Evolutionary conservation across 257 asterid species (phyloP).

Genomic region (Plantago elongata): DNA sequence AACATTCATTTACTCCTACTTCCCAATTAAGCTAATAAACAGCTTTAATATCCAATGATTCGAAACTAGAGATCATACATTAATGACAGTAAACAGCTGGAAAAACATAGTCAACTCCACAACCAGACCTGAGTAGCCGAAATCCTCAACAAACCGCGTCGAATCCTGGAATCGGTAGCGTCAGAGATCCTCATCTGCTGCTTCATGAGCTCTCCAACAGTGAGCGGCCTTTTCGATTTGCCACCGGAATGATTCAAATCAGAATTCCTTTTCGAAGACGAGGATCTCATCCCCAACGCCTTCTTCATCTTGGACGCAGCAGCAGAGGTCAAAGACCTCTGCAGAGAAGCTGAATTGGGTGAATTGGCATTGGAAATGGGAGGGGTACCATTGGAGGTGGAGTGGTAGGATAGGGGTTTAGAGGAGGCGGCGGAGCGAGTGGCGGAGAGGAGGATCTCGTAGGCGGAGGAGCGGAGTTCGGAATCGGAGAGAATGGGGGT

Average conservation of each 20-base stretch:
- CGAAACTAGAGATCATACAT: conserved; percentile 10
- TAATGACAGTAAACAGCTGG: not conserved
- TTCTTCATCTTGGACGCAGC: conserved; percentile 99
- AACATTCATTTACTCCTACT: too few relatives aligned
- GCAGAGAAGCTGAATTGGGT: conserved; percentile 33
- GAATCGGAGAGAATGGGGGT: conserved; percentile 55
- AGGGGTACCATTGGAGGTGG: conserved; percentile 26
- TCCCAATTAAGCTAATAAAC: too few relatives aligned
- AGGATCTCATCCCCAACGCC: conserved; percentile 91
- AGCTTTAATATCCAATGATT: too few relatives aligned
- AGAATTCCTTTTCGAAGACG: conserved; percentile 44
- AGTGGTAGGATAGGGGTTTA: conserved; percentile 42
- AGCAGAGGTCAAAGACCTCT: conserved; percentile 80
- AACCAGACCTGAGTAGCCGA: conserved; percentile 80
- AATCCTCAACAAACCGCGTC: conserved; percentile 90
- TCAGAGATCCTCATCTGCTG: conserved; percentile 86
- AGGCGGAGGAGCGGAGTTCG: conserved; percentile 77
- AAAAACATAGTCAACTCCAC: not conserved
- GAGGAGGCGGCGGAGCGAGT: conserved; percentile 67
- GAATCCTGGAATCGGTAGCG: conserved; percentile 69
- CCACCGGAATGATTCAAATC: conserved; percentile 53
- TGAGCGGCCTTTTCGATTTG: conserved; percentile 66
- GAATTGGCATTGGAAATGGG: conserved; percentile 22
- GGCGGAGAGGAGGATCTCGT: conserved; percentile 90
- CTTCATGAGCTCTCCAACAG: conserved; percentile 87